These are phyloP conservation scores for Babesia ovata DNA, from an alignment of 169 alveolate species.

Conservation along the genomic window DNA sequence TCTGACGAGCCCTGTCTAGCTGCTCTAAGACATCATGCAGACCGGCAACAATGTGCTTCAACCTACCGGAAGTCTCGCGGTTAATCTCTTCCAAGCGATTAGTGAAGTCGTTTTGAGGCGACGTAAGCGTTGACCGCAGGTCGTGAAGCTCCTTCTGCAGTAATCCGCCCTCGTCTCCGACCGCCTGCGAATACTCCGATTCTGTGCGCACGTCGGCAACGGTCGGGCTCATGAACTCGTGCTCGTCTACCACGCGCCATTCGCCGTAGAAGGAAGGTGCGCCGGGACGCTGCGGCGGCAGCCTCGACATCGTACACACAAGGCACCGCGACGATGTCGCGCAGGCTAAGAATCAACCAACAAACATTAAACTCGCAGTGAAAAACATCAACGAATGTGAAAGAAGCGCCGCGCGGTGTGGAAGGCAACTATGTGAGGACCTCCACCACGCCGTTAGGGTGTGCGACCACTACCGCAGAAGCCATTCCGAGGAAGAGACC, in stretches of 20 bases:
- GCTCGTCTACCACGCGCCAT: conserved; percentile 63
- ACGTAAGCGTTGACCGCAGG: conserved; percentile 10
- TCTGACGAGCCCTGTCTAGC: conserved; percentile 46
- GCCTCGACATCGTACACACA: conserved; percentile 29
- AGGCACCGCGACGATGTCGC: neutral
- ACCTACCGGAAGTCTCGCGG: conserved; percentile 56
- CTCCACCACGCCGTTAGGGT: conserved; percentile 70
- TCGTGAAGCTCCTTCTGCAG: conserved; percentile 37
- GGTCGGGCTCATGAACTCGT: conserved; percentile 38
- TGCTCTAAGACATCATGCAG: conserved; percentile 27
- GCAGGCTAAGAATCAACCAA: neutral
- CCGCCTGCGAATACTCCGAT: conserved; percentile 18
- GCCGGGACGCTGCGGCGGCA: neutral
- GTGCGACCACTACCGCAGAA: conserved; percentile 74
- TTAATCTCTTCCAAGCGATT: conserved; percentile 39
- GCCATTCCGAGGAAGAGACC: conserved; percentile 80
- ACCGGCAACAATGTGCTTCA: neutral
- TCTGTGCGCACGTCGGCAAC: conserved; percentile 22
- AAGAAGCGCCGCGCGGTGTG: neutral
- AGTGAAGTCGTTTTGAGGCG: conserved; percentile 36
- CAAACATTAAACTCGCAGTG: neutral
- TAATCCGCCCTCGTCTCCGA: neutral
- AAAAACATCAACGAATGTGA: neutral
- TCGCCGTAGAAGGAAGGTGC: conserved; percentile 43
- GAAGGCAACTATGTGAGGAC: conserved; percentile 21